A percentile compares a stretch with the other conserved stretches of the same genome.
Conservation (phyloP, 306 rosid genomes). For the Bauhinia variegata region DNA sequence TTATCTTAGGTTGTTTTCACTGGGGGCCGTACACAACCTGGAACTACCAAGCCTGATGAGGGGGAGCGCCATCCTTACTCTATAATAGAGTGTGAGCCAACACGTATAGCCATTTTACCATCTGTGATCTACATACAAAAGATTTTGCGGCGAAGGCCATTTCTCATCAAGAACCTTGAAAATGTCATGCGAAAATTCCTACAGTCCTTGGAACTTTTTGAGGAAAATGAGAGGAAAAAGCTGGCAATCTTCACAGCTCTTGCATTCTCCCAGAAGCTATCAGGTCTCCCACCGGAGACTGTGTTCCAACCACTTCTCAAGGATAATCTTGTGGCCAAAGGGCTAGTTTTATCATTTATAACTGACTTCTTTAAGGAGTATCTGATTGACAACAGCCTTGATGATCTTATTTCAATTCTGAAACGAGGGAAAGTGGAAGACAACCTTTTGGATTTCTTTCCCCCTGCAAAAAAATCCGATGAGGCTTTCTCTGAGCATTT, state of each 20-base stretch:
- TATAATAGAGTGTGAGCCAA: slow-evolving; percentile 81
- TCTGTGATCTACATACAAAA: slow-evolving; percentile 93
- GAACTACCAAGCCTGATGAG: slow-evolving; percentile 99
- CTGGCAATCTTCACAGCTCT: slow-evolving; percentile 99
- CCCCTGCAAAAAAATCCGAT: slow-evolving; percentile 79
- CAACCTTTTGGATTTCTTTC: slow-evolving; percentile 84
- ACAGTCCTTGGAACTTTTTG: slow-evolving; percentile 96
- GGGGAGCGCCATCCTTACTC: slow-evolving; percentile 99
- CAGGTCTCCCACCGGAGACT: slow-evolving; percentile 98
- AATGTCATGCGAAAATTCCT: slow-evolving; percentile 97
- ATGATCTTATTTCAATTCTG: slow-evolving; percentile 93
- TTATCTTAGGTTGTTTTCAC: slow-evolving; percentile 85
- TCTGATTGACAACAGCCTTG: slow-evolving; percentile 92
- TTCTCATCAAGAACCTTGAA: slow-evolving; percentile 95
- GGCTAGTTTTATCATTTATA: slow-evolving; percentile 90
- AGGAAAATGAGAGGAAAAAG: slow-evolving; percentile 98
- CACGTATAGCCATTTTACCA: slow-evolving; percentile 81
- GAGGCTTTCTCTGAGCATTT: slow-evolving; percentile 96
- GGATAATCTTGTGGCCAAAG: slow-evolving; percentile 99
- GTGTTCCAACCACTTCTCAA: slow-evolving; percentile 97
- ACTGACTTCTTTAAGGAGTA: slow-evolving; percentile 98
- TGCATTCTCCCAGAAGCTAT: slow-evolving; percentile 97
- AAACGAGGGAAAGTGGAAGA: slow-evolving; percentile 98
- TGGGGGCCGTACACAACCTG: slow-evolving; percentile 99
- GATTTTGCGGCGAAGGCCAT: slow-evolving; percentile 91